Evolutionary conservation across 2,329 filamentous ascomycete genomes (phyloP), one percentile per base, ranked within the genome.

Genomic region (Stagonosporopsis tanaceti): DNA sequence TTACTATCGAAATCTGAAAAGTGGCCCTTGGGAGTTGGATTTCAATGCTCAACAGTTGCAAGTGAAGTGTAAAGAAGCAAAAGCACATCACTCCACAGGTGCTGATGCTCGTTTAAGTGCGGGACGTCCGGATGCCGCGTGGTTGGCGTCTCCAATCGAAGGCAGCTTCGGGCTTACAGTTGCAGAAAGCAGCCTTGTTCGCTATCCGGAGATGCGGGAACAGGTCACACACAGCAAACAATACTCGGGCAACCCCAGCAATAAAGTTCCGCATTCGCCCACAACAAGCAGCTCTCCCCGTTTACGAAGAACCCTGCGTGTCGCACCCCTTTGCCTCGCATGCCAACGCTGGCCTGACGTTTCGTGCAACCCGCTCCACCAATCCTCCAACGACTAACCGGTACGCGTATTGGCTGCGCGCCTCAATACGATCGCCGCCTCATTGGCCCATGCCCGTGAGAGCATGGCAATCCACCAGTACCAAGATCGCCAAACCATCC

Each of bases 141-240:
- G 3, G 37, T 34, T 28, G 8, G 20, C 15, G 14, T 44, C 27
- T 50, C 44, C 32, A 53, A 40, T 48, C 20, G 48, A 17, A 20
- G 44, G 35, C 44, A 50, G 39, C 48, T 44, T 57, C 48, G 54
- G 54, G 54, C 45, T 53, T 53, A 57, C 39, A 34, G 15, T 47
- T 41, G 44, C 44, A 42, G 30, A 22, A 17, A 30, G 39, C 39
- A 35, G 44, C 45, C 34, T 53, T 32, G 32, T 12, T 53, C 25
- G 38, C 45, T 34, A 40, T 38, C 38, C 53, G 41, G 17, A 15
- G 39, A 27, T 3, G 28, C 48, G 47, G 42, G 12, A 47, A 52
- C 35, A 52, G 30, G 22, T 35, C 30, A n/a, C 25, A 20, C 25
- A 46, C 47, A 47, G 22, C n/a, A 11, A 55, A 35, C 30, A n/a